These are phyloP conservation scores for Selaginella moellendorffii DNA, from an alignment of 75 land plant species.

Conservation along the genomic window DNA sequence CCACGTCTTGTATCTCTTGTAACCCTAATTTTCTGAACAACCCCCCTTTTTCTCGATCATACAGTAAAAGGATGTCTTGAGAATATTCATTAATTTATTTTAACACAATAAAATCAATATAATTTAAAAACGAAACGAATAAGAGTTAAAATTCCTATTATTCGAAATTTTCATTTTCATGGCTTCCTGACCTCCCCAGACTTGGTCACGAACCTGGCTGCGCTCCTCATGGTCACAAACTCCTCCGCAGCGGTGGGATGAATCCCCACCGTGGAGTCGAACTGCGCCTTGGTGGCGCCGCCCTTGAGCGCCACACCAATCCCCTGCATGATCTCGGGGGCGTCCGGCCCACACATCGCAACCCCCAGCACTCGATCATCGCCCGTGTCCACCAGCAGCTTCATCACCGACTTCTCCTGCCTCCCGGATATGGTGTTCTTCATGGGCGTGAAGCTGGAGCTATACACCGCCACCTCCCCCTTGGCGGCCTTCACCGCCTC, in stretches of 20 bases:
- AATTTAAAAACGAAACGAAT: too few species aligned
- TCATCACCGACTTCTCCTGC: slow-evolving; percentile 85
- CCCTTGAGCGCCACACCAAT: slow-evolving; percentile 79
- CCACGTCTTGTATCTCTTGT: too few species aligned
- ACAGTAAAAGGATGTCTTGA: too few species aligned
- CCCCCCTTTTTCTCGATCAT: too few species aligned
- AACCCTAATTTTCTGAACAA: too few species aligned
- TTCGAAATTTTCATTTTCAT: too few species aligned
- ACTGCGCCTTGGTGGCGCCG: slow-evolving; percentile 93
- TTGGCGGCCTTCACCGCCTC: slow-evolving; percentile 63
- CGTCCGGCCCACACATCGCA: slow-evolving; percentile 97
- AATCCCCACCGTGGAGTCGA: slow-evolving; percentile 46
- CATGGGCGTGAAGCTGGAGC: slow-evolving; percentile 91
- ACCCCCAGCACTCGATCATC: slow-evolving; percentile 87
- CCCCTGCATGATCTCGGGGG: slow-evolving; percentile 99
- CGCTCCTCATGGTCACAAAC: slow-evolving; percentile 85
- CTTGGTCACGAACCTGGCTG: slow-evolving; percentile 29
- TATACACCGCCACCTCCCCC: slow-evolving; percentile 57
- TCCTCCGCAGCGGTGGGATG: slow-evolving; percentile 98
- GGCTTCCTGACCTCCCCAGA: neutral
- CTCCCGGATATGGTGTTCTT: slow-evolving; percentile 90
- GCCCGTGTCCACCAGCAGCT: slow-evolving; percentile 82
- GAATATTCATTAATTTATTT: too few species aligned
- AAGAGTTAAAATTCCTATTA: too few species aligned
- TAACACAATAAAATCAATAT: too few species aligned